Evolutionary conservation across 1,284 basidiomycete genomes (phyloP).

Genomic region (Cutaneotrichosporon sp.): DNA sequence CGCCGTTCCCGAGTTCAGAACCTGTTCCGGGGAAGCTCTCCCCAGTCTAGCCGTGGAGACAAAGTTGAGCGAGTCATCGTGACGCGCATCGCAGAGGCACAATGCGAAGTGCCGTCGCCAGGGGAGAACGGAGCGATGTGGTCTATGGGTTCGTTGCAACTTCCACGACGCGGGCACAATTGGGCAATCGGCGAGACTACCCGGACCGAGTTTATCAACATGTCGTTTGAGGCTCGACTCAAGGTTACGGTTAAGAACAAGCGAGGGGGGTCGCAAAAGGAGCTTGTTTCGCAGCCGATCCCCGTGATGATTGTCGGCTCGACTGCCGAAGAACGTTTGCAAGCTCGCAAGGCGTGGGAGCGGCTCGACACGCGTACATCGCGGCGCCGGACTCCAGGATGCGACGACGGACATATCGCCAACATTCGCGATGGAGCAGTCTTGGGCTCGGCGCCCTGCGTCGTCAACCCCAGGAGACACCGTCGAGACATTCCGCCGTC

Average conservation of each 20-base stretch:
- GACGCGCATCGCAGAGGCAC: slow-evolving; percentile 25
- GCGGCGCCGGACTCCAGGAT: not conserved
- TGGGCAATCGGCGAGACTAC: slow-evolving; percentile 46
- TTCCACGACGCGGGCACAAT: slow-evolving; percentile 33
- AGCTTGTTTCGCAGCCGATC: slow-evolving; percentile 19
- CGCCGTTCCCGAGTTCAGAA: slow-evolving; percentile 13
- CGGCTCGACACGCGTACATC: not conserved
- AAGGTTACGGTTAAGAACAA: slow-evolving; percentile 33
- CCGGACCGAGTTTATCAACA: slow-evolving; percentile 29
- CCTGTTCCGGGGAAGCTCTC: slow-evolving; percentile 12
- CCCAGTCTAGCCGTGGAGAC: not conserved
- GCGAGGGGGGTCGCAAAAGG: slow-evolving; percentile 18
- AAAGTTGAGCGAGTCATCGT: not conserved
- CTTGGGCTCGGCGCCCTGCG: not conserved
- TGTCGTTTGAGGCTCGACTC: slow-evolving; percentile 35
- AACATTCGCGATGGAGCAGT: not conserved
- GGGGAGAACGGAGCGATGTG: slow-evolving; percentile 25
- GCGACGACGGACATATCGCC: not conserved
- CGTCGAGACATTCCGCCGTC: not conserved
- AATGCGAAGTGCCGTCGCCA: slow-evolving; percentile 22
- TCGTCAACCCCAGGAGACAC: not conserved
- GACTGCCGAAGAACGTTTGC: not conserved
- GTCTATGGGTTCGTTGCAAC: slow-evolving; percentile 22
- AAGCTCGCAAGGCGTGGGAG: not conserved
- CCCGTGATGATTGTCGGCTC: slow-evolving; percentile 3